A percentile compares a stretch with the other conserved stretches of the same genome.
Evolutionary conservation across 2,329 filamentous ascomycete species (phyloP).

Genomic region (Ambrosiella cleistominuta): DNA sequence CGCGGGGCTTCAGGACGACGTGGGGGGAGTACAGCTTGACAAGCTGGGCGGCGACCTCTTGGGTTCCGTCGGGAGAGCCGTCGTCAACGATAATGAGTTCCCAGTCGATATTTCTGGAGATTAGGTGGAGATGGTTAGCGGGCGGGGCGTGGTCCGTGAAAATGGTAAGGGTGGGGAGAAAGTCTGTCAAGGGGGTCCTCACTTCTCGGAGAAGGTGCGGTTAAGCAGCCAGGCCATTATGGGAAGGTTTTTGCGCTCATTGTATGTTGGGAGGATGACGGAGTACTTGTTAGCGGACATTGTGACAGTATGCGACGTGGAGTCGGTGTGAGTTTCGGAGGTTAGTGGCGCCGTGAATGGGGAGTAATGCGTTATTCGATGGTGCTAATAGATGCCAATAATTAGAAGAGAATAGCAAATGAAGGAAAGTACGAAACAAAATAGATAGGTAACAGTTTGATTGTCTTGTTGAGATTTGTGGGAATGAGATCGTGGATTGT

Average conservation of each 20-base stretch:
- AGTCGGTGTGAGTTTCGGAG: background rate
- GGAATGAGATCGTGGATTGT: background rate
- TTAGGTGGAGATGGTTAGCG: background rate
- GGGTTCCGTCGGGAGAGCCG: conserved; percentile 88
- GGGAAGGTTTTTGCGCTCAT: conserved; percentile 91
- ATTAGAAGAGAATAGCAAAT: background rate
- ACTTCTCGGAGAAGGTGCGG: conserved; percentile 81
- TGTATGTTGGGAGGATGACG: conserved; percentile 94
- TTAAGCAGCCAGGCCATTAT: conserved; percentile 91
- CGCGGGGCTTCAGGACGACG: conserved; percentile 70
- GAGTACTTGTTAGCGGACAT: conserved; percentile 69
- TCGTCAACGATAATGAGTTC: conserved; percentile 98
- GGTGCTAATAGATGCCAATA: background rate
- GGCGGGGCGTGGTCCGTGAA: background rate
- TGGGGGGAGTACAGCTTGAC: conserved; percentile 66
- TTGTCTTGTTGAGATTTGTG: background rate
- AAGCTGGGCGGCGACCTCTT: conserved; percentile 77
- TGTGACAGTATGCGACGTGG: conserved; percentile 12
- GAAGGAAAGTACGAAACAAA: background rate
- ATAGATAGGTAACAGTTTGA: background rate
- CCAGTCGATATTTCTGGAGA: conserved; percentile 70
- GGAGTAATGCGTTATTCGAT: background rate
- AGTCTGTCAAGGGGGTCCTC: conserved; percentile 19
- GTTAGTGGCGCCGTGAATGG: background rate
- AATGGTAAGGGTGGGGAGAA: background rate